Base-by-base conservation (phyloP, 1,284 basidiomycete genomes). In the Meira nashicola region DNA sequence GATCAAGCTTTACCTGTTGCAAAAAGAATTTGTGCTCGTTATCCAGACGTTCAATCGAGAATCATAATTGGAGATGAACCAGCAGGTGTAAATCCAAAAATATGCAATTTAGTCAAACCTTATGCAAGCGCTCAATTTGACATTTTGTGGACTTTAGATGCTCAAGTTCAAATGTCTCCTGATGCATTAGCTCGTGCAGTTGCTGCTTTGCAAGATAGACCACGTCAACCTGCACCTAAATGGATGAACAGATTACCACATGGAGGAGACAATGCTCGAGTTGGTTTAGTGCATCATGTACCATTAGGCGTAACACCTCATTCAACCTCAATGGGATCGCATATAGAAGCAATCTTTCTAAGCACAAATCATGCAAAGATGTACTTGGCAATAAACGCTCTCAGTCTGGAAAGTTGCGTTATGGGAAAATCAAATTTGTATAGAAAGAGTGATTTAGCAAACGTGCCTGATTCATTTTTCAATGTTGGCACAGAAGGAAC, bases 291-390 rank as follows among this genome's bases (percentile, higher is more conserved):
- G 0, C 95, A 99, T 78, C 95, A 98, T 78, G 89, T 97, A 7
- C 95, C 95, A 0, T 89, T 92, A 68, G 95, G 90, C 0, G 85
- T 88, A 55, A 84, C 82, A 11, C 88, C 79, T 80, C 67, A 76
- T 48, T 62, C 72, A 8, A 48, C 46, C 6, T 79, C 79, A 0
- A 68, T 66, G 64, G 95, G 93, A 0, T 88, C 92, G 14, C 83
- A 86, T 60, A 83, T 98, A 39, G 95, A 99, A 80, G 88, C 91
- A 62, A 91, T 90, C 0, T 99, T 96, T 77, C 81, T 99, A 53
- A 95, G 94, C 77, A 94, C 92, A 4, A 96, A 92, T 55, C 95
- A 98, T 74, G 94, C 94, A 14, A 97, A 95, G 79, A 98, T 98
- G 94, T 99, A 99, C 75, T 83, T 97, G 55, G 92, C 92, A 9